Evolutionary conservation across 2,329 filamentous ascomycete genomes (phyloP).

Genomic region (Verticillium dahliae): DNA sequence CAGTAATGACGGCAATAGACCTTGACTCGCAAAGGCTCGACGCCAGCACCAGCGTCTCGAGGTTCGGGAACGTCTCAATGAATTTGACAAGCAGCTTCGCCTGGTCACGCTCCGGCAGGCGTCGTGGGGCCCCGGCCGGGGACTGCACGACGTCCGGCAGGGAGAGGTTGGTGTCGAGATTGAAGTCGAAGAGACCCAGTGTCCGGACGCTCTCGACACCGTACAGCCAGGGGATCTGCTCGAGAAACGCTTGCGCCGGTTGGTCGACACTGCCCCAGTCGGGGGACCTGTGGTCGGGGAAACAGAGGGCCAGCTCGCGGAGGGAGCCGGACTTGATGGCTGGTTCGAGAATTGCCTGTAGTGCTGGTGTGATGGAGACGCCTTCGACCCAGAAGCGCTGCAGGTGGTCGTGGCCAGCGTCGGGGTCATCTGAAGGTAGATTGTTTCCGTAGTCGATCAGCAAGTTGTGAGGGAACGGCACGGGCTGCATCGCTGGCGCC

Average conservation of each 20-base stretch:
- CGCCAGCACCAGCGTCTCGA: constrained; percentile 11
- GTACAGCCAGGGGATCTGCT: constrained; percentile 25
- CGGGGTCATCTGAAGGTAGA: neutral
- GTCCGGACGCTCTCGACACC: constrained; percentile 24
- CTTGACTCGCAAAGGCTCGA: constrained; percentile 3
- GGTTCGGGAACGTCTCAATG: constrained; percentile 11
- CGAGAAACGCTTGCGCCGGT: constrained; percentile 18
- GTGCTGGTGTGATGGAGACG: neutral
- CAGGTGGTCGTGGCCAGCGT: constrained; percentile 4
- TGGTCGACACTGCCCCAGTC: constrained; percentile 1
- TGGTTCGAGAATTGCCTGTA: neutral
- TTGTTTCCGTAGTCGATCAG: constrained; percentile 9
- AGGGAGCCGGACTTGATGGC: neutral
- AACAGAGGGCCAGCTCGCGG: constrained; percentile 1
- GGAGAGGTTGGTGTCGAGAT: constrained; percentile 17
- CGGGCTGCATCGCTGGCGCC: constrained; percentile 23
- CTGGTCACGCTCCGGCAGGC: neutral
- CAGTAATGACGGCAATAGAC: constrained; percentile 1
- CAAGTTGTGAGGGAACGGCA: constrained; percentile 14
- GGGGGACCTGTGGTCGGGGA: neutral
- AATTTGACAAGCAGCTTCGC: constrained; percentile 8
- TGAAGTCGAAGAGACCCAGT: constrained; percentile 27
- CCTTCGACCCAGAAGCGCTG: constrained; percentile 7
- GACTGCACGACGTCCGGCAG: neutral
- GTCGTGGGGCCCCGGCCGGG: neutral